phyloP scores from a whole-genome alignment of 306 rosid species.

The Purshia tridentata region DNA sequence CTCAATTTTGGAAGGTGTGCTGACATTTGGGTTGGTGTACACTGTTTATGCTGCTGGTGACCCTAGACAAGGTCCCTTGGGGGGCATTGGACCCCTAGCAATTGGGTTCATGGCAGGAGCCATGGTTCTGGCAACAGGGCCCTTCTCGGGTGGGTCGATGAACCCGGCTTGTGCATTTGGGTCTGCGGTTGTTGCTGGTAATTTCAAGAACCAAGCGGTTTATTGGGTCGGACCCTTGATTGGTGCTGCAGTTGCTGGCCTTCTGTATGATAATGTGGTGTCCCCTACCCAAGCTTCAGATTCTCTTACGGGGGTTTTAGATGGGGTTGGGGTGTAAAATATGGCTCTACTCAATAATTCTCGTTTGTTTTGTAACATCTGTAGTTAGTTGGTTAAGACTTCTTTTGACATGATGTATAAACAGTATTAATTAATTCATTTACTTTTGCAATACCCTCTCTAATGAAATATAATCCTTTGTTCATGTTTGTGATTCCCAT shows the following conservation, averaged over 20 bases:
- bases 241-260: constrained; percentile 73
- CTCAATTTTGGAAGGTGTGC: constrained; percentile 67
- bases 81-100: constrained; percentile 51
- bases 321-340: constrained; percentile 38
- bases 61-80: constrained; percentile 52
- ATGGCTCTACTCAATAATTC: neutral
- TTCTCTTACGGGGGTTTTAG: constrained; percentile 32
- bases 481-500: too few species aligned
- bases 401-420: neutral
- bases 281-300: constrained; percentile 38
- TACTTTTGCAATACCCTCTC: neutral
- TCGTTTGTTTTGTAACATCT: neutral
- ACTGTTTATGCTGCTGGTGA: constrained; percentile 68
- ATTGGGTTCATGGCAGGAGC: constrained; percentile 75
- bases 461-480: too few species aligned
- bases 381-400: too few species aligned
- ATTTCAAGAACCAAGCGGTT: constrained; percentile 83
- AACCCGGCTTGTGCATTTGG: constrained; percentile 96
- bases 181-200: constrained; percentile 59
- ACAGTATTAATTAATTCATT: neutral
- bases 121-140: constrained; percentile 59
- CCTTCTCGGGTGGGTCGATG: constrained; percentile 86
- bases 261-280: constrained; percentile 64
- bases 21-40: constrained; percentile 71
- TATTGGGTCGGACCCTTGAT: constrained; percentile 93